Conservation (phyloP, 1,284 basidiomycete species). For the Microbotryum lychnidis-dioicae region DNA sequence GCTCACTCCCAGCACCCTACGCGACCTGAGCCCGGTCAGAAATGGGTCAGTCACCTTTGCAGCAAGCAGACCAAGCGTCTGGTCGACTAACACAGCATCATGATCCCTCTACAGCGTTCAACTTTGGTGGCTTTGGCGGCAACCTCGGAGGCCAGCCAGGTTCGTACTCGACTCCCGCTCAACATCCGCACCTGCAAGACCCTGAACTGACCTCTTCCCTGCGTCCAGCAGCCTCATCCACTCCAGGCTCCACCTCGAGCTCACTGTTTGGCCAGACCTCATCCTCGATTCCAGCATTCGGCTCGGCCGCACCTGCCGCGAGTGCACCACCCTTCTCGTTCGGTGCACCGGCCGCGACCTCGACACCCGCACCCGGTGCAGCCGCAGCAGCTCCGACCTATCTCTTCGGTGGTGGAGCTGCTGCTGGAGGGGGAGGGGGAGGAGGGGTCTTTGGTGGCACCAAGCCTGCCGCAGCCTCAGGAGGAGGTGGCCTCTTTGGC, state of each 20-base stretch:
- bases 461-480: slow-evolving; percentile 31
- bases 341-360: neutral
- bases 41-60: no score
- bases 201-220: neutral
- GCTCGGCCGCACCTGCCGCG: slow-evolving; percentile 5
- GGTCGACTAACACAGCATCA: no score
- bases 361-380: slow-evolving; percentile 14
- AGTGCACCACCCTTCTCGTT: neutral
- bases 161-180: neutral
- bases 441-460: slow-evolving; percentile 33
- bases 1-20: neutral
- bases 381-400: slow-evolving; percentile 24
- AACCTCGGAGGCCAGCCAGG: slow-evolving; percentile 16
- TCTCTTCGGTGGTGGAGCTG: slow-evolving; percentile 26
- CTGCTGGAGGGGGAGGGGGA: slow-evolving; percentile 27
- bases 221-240: neutral
- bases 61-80: no score
- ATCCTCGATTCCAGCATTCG: neutral
- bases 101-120: slow-evolving; percentile 19
- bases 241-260: neutral
- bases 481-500: slow-evolving; percentile 27
- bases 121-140: slow-evolving; percentile 25
- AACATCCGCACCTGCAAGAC: neutral
- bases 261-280: neutral
- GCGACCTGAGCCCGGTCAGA: no score